Percentiles rank a stretch among this genome's conserved stretches.
Evolutionary conservation across 495 filamentous ascomycete genomes (phyloP).

Genomic region (Penicilliopsis zonata): DNA sequence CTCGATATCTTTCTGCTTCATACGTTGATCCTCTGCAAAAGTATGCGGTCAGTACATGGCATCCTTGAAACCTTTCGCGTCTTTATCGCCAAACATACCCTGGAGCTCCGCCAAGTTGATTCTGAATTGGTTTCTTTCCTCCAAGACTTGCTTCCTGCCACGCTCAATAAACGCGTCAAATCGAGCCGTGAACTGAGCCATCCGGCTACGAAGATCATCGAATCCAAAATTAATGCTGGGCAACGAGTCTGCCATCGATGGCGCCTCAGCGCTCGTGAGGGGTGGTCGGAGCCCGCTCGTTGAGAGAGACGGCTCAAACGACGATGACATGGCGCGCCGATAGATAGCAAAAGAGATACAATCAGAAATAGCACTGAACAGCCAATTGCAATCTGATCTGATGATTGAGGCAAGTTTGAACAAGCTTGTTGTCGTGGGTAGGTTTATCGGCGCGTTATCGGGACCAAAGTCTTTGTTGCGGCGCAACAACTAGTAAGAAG

Average conservation of each 20-base stretch:
- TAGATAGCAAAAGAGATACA: too few relatives aligned
- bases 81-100: conserved; percentile 38
- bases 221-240: conserved; percentile 93
- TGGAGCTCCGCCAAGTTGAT: conserved; percentile 83
- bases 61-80: neutral
- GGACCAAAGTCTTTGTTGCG: too few relatives aligned
- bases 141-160: conserved; percentile 74
- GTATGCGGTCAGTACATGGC: conserved; percentile 10
- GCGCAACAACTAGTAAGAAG: too few relatives aligned
- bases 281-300: conserved; percentile 64
- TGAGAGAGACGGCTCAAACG: conserved; percentile 68
- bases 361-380: too few relatives aligned
- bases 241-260: conserved; percentile 66
- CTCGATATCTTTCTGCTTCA: conserved; percentile 79
- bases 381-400: too few relatives aligned
- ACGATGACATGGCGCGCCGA: too few relatives aligned
- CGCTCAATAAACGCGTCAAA: conserved; percentile 93
- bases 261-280: conserved; percentile 40
- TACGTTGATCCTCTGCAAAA: conserved; percentile 69
- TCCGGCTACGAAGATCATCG: conserved; percentile 87
- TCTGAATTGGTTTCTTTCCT: conserved; percentile 87
- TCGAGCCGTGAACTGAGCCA: conserved; percentile 81
- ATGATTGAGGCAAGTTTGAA: too few relatives aligned
- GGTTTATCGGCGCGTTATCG: too few relatives aligned
- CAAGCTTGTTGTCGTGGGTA: too few relatives aligned